Evolutionary conservation across 1,284 basidiomycete genomes (phyloP), one percentile per base, ranked within the genome.

Genomic region (Xerocomus minutiporus): DNA sequence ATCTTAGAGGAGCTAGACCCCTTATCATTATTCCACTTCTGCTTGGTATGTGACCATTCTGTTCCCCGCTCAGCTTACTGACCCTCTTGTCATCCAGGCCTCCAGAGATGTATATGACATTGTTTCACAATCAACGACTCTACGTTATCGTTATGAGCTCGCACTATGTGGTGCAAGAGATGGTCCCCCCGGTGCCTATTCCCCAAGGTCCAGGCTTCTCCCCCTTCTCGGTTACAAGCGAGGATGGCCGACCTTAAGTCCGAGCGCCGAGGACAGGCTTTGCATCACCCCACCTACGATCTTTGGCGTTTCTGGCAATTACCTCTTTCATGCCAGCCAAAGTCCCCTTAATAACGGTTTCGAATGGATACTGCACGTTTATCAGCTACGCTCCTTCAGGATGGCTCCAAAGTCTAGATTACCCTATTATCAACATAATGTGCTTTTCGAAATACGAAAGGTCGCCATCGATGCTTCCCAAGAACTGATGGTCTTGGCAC

Each of bases 1-100:
- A 78, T 82, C 62, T 66, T 83, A 57, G 74, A 76, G 57, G 74
- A 78, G 54, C 68, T 82, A 46, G 79, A 82, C 59, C 78, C 81
- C 25, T 61, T 71, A 42, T 75, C 80, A 46, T 67, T 83, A 56
- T 77, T 77, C 61, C 69, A 72, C 52, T 75, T 77, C 55, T 79
- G 75, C 67, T 74, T 75, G 72, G 81, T 76, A 64, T 57, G 67
- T 58, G 13, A 4, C 20, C 28, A 13, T 29, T 13, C 39, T 25
- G 28, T 40, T 40, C 4, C 34, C 38, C 31, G 15, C 26, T 6
- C 41, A 12, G 25, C 23, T 12, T 20, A 46, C 46, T 49, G 13
- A 58, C 31, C 40, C 17, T 45, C 32, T 46, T 31, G 13, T 46
- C n/a, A 41, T 47, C 47, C 50, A 83, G 81, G 77, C 76, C 43